These are phyloP conservation scores for Cornus controversa DNA, from an alignment of 148 eudicot genomes.

Conservation along the genomic window DNA sequence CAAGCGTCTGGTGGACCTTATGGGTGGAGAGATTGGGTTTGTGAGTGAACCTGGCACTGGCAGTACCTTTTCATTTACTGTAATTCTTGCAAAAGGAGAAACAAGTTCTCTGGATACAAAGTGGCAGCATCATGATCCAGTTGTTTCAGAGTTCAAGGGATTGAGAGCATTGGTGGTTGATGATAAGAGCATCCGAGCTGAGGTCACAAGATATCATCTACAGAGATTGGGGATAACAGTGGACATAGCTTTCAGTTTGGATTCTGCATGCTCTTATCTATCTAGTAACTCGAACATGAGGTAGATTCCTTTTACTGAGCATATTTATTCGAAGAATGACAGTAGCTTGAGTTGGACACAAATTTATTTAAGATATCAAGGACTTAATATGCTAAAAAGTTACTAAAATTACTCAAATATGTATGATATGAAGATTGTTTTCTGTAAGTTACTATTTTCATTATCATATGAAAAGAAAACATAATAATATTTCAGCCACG, in stretches of 20 bases:
- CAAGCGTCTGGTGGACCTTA: conserved; percentile 78
- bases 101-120: conserved; percentile 29
- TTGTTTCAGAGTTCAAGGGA: conserved; percentile 56
- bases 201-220: conserved; percentile 78
- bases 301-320: conserved; percentile 23
- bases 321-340: neutral
- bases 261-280: conserved; percentile 45
- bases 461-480: neutral
- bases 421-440: no score
- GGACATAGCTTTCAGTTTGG: conserved; percentile 41
- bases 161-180: conserved; percentile 71
- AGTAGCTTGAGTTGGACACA: no score
- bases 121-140: conserved; percentile 38
- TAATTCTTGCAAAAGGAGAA: conserved; percentile 44
- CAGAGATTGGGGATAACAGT: conserved; percentile 63
- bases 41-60: conserved; percentile 62
- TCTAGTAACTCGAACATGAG: conserved; percentile 33
- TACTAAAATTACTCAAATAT: no score
- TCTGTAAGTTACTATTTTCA: neutral
- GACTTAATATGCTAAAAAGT: no score
- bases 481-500: neutral
- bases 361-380: no score
- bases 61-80: conserved; percentile 83
- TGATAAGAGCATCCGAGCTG: conserved; percentile 53
- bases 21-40: conserved; percentile 95